phyloP scores from a whole-genome alignment of 2,329 filamentous ascomycete species.

The Waltergamsia citrina region DNA sequence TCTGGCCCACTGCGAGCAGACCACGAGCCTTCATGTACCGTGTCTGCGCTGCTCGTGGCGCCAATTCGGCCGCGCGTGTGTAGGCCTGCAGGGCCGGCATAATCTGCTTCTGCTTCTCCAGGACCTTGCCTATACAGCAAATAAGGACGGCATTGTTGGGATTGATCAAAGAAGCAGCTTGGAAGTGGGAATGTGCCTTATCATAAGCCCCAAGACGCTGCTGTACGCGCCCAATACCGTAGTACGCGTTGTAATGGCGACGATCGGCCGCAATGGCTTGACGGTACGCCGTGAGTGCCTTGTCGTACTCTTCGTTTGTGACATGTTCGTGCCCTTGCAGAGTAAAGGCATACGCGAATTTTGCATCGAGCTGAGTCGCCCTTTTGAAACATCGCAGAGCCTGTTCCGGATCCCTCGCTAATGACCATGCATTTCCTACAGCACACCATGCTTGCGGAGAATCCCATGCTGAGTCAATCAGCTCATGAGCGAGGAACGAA shows the following conservation, averaged over 20 bases:
- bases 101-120: slow-evolving; percentile 82
- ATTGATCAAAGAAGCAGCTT: slow-evolving; percentile 80
- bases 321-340: slow-evolving; percentile 94
- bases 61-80: slow-evolving; percentile 69
- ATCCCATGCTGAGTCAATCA: slow-evolving; percentile 78
- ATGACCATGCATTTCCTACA: slow-evolving; percentile 87
- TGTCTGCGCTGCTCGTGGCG: slow-evolving; percentile 71
- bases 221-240: slow-evolving; percentile 75
- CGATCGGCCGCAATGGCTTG: slow-evolving; percentile 77
- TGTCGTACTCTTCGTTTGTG: slow-evolving; percentile 94
- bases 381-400: slow-evolving; percentile 91
- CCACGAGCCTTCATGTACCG: slow-evolving; percentile 90
- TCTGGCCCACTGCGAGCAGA: slow-evolving; percentile 64
- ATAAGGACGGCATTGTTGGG: slow-evolving; percentile 88
- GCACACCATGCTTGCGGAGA: slow-evolving; percentile 96
- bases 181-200: slow-evolving; percentile 85
- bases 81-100: slow-evolving; percentile 74
- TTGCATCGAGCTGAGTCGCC: slow-evolving; percentile 80
- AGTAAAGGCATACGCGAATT: slow-evolving; percentile 92
- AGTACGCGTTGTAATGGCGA: slow-evolving; percentile 97
- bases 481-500: slow-evolving; percentile 82
- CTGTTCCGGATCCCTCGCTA: slow-evolving; percentile 88
- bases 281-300: slow-evolving; percentile 80
- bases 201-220: slow-evolving; percentile 87
- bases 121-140: slow-evolving; percentile 81